phyloP scores from a whole-genome alignment of 352 stramenopile genomes.

The Pythium diclinum region DNA sequence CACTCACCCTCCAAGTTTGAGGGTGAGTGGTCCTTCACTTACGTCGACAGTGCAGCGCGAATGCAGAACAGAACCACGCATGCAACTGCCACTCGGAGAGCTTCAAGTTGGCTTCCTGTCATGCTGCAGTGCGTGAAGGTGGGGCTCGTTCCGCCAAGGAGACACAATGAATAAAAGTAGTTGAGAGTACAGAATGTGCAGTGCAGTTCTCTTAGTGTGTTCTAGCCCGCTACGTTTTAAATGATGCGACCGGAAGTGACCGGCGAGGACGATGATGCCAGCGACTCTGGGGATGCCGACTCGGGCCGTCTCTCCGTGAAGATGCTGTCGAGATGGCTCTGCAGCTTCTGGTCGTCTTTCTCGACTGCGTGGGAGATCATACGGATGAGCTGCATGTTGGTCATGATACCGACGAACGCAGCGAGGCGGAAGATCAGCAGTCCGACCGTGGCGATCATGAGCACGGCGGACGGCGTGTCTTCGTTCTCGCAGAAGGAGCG shows the following conservation, averaged over 20 bases:
- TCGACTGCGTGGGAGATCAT: constrained; percentile 38
- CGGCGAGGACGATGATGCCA: background rate
- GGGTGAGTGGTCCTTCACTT: no score
- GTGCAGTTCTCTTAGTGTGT: no score
- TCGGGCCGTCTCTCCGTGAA: background rate
- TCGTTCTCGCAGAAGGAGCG: constrained; percentile 43
- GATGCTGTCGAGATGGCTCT: constrained; percentile 11
- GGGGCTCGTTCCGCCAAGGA: no score
- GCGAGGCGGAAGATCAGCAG: constrained; percentile 46
- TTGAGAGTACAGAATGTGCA: no score
- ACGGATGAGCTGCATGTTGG: constrained; percentile 57
- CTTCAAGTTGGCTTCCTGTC: no score
- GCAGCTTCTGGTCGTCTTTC: constrained; percentile 8
- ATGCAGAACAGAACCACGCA: no score
- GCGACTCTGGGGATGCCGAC: background rate
- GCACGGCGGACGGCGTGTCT: constrained; percentile 38
- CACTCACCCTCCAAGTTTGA: no score
- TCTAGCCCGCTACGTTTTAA: background rate
- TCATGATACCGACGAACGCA: constrained; percentile 44
- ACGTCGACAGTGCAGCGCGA: no score
- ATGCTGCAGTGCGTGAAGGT: no score
- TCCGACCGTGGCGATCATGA: constrained; percentile 41
- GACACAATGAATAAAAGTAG: no score
- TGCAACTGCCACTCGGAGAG: no score
- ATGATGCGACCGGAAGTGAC: background rate